Evolutionary conservation across 192 early-diverging fungal species (phyloP), one percentile per base, ranked within the genome.

Genomic region (Rhizophagus sp.): DNA sequence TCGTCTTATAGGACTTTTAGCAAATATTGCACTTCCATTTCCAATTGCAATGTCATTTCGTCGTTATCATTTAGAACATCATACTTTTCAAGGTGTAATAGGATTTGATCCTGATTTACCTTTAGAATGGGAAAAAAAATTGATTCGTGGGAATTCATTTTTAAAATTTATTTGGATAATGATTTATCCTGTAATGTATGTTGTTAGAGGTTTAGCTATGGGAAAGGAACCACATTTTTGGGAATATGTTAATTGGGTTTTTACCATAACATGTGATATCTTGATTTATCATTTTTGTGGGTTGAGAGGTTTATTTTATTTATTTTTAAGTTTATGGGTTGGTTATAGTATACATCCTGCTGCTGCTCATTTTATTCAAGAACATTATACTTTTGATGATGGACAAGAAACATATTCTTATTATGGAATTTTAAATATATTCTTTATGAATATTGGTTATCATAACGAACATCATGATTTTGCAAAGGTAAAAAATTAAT

Each of bases 391-490:
- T 11, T 97, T 96, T 90, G 91, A 91, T 65, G 91, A 96, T 79
- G 96, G 95, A 15, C 93, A 96, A 82, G 96, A 99, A 82, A 99
- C 96, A 3, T 99, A 99, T 87, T 96, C 94, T 76, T 99, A 99
- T 93, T 99, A 99, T 78, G 96, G 96, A 47, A 87, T 89, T 72
- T 85, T 96, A 62, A 99, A 99, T 88, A 81, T 85, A 63, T 89
- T 95, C 61, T 95, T 93, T 84, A 91, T 96, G 87, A 99, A 99
- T 91, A 95, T 99, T 80, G 97, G 97, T 62, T 96, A 95, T 85
- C 97, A 99, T 88, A 97, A 96, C 83, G 97, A 99, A 88, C 97
- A 99, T 90, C 96, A 97, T 88, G 97, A 99, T 85, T 98, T 97
- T 88, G 7, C 39, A 11, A 70, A 70, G 22, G 34, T 70, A 70